Percentiles rank a stretch among this genome's conserved stretches.
phyloP scores from a whole-genome alignment of 2,329 filamentous ascomycete species.

The Fonsecaea pugnacius region DNA sequence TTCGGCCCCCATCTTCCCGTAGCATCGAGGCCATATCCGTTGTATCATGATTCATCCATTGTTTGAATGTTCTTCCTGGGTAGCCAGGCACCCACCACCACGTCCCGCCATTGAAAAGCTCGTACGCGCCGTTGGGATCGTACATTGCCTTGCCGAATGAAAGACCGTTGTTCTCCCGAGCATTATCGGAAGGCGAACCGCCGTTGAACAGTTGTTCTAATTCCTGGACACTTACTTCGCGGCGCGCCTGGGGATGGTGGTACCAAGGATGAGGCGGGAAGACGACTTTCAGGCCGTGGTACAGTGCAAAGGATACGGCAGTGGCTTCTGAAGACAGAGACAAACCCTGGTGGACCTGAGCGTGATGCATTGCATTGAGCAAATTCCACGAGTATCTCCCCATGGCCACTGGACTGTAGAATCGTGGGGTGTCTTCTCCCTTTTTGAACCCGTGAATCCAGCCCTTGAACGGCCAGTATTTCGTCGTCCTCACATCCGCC shows the following conservation, averaged over 20 bases:
- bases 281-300: conserved; percentile 76
- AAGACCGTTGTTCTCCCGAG: conserved; percentile 63
- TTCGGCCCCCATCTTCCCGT: conserved; percentile 70
- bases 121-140: conserved; percentile 55
- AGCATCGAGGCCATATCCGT: conserved; percentile 65
- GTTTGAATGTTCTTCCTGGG: conserved; percentile 75
- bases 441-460: conserved; percentile 68
- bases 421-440: conserved; percentile 60
- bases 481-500: conserved; percentile 71
- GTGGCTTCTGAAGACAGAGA: conserved; percentile 79
- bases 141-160: conserved; percentile 82
- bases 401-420: conserved; percentile 72
- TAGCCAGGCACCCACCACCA: conserved; percentile 94
- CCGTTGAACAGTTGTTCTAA: conserved; percentile 80
- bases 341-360: conserved; percentile 56
- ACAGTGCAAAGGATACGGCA: conserved; percentile 69
- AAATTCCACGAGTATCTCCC: conserved; percentile 69
- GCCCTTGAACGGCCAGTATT: conserved; percentile 69
- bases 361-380: conserved; percentile 24
- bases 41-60: conserved; percentile 82
- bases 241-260: conserved; percentile 62
- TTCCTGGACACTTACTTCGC: conserved; percentile 79
- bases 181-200: conserved; percentile 50
- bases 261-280: conserved; percentile 60
- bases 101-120: conserved; percentile 70